Base-by-base conservation (phyloP, 257 asterid genomes). In the Scutellaria galericulata region DNA sequence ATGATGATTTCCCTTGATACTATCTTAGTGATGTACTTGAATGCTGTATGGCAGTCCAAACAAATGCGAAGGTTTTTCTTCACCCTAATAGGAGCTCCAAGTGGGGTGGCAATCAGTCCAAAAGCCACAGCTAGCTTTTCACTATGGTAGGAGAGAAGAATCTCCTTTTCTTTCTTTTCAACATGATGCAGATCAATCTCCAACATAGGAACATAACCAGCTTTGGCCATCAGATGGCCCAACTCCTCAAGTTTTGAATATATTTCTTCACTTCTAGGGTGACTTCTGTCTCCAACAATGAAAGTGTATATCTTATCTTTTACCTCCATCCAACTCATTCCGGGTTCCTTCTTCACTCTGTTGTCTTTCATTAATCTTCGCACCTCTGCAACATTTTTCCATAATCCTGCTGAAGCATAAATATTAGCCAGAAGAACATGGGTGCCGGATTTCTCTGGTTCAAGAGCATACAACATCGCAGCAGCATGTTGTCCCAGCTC, bases 51-150 rank as follows among this genome's bases (percentile, higher is more conserved):
- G 77, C 97, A 91, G 67, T 91, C 96, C 77, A 87, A 77, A 75
- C 97, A 91, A 48, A 91, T 89, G 0, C 96, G 82, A 14, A 91
- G 89, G 61, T 91, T 91, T 87, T 91, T 91, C 73, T 89, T 87
- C 75, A 89, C 96, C 80, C 92, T 75, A 51, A 91, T 83, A 2
- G 95, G 92, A 56, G 91, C 85, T 58, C 97, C 91, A 14, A 70
- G 74, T 8, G 95, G 94, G 13, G 92, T 89, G 9, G 80, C 88
- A 72, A 91, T 82, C 75, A 91, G 77, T 42, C 81, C 92, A 71
- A 86, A 91, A 15, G 97, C 96, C 56, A 91, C 96, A 4, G 96
- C 97, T 46, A 91, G 92, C 74, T 89, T 91, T 77, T 91, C 97
- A 39, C 97, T 91, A 56, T 91, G 97, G 66, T 83, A 61, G 6